phyloP scores from a whole-genome alignment of 2,329 filamentous ascomycete genomes.

The Monosporascus sp. region DNA sequence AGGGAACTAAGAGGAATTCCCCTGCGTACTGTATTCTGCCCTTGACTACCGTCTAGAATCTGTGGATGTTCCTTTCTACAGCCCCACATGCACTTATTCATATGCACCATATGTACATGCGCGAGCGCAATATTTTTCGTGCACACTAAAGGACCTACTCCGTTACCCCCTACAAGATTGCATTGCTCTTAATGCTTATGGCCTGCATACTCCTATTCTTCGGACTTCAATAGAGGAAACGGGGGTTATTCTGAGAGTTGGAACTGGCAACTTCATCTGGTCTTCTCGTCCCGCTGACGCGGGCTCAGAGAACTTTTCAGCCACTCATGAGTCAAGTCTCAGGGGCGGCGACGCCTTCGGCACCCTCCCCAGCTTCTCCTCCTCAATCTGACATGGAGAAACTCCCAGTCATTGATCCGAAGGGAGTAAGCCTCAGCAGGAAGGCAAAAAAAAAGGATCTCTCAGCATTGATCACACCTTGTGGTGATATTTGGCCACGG shows the following conservation, averaged over 20 bases:
- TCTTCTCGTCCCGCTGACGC: neutral
- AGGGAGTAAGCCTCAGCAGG: conserved; percentile 2
- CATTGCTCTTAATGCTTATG: no score
- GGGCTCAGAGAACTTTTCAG: conserved; percentile 2
- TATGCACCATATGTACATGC: no score
- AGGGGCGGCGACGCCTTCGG: conserved; percentile 5
- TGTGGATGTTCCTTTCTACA: neutral
- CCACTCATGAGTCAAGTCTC: conserved; percentile 13
- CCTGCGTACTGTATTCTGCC: neutral
- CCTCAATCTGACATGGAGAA: conserved; percentile 10
- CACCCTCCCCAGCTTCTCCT: conserved; percentile 2
- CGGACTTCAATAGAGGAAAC: no score
- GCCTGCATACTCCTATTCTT: no score
- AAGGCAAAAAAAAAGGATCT: conserved; percentile 9
- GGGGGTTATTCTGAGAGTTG: neutral
- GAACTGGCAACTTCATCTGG: neutral
- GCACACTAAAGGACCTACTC: no score
- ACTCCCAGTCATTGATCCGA: conserved; percentile 7
- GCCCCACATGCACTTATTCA: no score
- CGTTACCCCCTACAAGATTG: no score
- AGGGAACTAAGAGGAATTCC: no score
- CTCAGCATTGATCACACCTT: conserved; percentile 27
- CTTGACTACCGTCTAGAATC: neutral
- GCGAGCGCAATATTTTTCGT: no score
- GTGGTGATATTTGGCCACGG: conserved; percentile 41